Evolutionary conservation across 805 yeast genomes (phyloP).

Genomic region (Suhomyces emberorum): DNA sequence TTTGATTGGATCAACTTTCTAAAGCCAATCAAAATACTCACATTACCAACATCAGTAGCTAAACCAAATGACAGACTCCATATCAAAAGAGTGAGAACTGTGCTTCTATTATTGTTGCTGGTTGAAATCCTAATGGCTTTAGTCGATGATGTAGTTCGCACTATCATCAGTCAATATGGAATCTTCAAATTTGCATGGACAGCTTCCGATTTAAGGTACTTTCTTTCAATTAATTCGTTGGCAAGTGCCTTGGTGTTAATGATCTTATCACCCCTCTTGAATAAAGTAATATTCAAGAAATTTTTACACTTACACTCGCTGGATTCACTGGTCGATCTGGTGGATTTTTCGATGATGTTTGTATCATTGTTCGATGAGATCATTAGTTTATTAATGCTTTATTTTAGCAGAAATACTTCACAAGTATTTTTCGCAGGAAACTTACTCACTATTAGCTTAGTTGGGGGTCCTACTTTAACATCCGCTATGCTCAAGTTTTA

Average conservation of each 20-base stretch:
- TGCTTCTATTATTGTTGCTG: constrained; percentile 12
- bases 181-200: constrained; percentile 17
- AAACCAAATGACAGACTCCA: constrained; percentile 7
- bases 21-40: constrained; percentile 16
- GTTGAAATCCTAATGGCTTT: constrained; percentile 13
- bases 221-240: constrained; percentile 15
- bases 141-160: constrained; percentile 15
- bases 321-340: constrained; percentile 14
- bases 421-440: constrained; percentile 3
- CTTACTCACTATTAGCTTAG: constrained; percentile 29
- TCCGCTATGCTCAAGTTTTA: constrained; percentile 59
- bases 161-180: constrained; percentile 16
- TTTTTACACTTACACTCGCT: constrained; percentile 9
- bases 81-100: constrained; percentile 9
- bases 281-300: constrained; percentile 10
- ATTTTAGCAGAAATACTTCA: constrained; percentile 3
- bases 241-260: constrained; percentile 15
- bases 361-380: constrained; percentile 13
- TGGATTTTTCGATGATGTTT: constrained; percentile 14
- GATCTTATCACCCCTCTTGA: constrained; percentile 16
- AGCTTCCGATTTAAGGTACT: constrained; percentile 14
- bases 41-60: constrained; percentile 16
- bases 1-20: constrained; percentile 11
- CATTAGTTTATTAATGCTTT: constrained; percentile 10
- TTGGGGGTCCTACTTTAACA: constrained; percentile 57